These are phyloP conservation scores for Grosmannia huntii DNA, from an alignment of 2,329 filamentous ascomycete genomes.

Conservation along the genomic window DNA sequence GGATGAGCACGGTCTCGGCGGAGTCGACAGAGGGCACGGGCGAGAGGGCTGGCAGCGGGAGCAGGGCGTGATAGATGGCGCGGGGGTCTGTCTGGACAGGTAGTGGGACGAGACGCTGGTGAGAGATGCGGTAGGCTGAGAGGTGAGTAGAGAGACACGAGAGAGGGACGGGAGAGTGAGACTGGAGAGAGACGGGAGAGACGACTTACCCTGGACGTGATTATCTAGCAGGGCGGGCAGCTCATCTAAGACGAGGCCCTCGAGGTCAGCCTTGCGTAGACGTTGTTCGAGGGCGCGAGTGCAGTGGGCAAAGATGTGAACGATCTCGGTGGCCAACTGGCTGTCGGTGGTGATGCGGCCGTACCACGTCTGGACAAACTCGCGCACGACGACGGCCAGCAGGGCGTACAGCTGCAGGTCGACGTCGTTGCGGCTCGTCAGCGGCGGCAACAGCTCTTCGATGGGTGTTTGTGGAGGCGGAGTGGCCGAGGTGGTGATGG, in stretches of 20 bases:
- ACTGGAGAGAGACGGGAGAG: neutral
- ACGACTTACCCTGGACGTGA: conserved; percentile 57
- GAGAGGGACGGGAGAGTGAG: neutral
- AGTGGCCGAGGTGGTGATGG: conserved; percentile 22
- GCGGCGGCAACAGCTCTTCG: conserved; percentile 71
- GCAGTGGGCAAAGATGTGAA: conserved; percentile 86
- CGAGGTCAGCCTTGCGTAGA: conserved; percentile 68
- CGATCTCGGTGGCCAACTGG: conserved; percentile 72
- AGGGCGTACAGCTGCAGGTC: conserved; percentile 89
- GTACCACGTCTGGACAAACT: conserved; percentile 92
- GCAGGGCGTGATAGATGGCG: conserved; percentile 70
- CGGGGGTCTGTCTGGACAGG: conserved; percentile 50
- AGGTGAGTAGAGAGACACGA: neutral
- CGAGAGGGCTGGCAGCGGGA: conserved; percentile 66
- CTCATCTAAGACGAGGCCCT: conserved; percentile 75
- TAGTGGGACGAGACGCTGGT: conserved; percentile 41
- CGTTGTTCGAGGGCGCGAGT: conserved; percentile 80
- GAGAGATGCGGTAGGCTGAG: conserved; percentile 61
- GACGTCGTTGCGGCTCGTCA: conserved; percentile 89
- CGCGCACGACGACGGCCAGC: conserved; percentile 76
- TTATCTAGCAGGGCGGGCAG: conserved; percentile 68
- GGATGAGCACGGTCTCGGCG: conserved; percentile 40
- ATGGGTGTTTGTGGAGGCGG: conserved; percentile 25
- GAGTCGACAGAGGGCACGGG: conserved; percentile 54
- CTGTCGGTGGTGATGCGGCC: conserved; percentile 82